These are phyloP conservation scores for Camillea tinctor DNA, from an alignment of 2,329 filamentous ascomycete genomes.

Conservation along the genomic window DNA sequence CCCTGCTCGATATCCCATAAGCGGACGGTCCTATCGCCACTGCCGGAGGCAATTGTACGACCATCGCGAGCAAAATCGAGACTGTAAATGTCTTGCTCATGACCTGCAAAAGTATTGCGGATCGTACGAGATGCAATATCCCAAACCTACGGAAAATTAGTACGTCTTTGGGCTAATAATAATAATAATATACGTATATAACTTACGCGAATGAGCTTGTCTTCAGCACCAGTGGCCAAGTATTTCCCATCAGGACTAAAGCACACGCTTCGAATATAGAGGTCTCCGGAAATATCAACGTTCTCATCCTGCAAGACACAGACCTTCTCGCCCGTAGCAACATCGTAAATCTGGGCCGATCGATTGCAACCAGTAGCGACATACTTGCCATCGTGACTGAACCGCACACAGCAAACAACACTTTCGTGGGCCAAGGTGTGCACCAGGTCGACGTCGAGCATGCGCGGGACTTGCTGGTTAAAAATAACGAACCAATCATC, in stretches of 20 bases:
- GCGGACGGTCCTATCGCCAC: conserved; percentile 89
- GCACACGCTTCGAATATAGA: conserved; percentile 97
- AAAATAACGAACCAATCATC: conserved; percentile 96
- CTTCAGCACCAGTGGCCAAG: conserved; percentile 92
- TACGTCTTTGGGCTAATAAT: background rate
- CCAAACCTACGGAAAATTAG: conserved; percentile 68
- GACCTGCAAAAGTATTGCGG: conserved; percentile 89
- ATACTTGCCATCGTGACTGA: conserved; percentile 93
- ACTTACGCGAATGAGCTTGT: conserved; percentile 91
- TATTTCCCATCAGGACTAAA: conserved; percentile 96
- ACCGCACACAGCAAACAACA: conserved; percentile 96
- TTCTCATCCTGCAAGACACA: conserved; percentile 87
- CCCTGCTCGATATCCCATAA: conserved; percentile 93
- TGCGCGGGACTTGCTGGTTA: conserved; percentile 85
- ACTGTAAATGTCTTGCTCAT: conserved; percentile 98
- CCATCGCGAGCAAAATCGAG: conserved; percentile 93
- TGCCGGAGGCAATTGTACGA: conserved; percentile 90
- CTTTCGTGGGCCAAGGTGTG: conserved; percentile 93
- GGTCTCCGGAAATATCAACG: conserved; percentile 82
- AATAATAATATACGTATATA: background rate
- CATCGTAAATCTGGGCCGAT: conserved; percentile 99
- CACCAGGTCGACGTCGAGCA: conserved; percentile 89
- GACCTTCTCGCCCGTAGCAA: conserved; percentile 80
- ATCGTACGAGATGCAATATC: conserved; percentile 83
- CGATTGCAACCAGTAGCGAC: conserved; percentile 96